Evolutionary conservation across 768 basidiomycete species (phyloP).

Genomic region (Heimioporus sp.): DNA sequence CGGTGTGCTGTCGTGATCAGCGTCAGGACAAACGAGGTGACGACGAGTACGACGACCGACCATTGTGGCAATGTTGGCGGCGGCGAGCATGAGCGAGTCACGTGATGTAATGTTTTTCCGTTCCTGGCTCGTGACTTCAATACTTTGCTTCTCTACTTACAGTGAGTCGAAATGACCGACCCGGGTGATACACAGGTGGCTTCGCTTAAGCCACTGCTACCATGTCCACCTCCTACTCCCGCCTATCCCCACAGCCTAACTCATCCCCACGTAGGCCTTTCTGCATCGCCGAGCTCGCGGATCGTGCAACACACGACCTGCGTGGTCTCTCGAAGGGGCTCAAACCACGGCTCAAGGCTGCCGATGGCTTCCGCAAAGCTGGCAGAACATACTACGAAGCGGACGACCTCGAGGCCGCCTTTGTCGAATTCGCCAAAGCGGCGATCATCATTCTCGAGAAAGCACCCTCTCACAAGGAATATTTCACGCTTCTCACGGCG

Average conservation of each 20-base stretch:
- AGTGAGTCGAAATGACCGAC: too few relatives aligned
- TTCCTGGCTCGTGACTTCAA: too few relatives aligned
- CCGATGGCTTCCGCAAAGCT: constrained; percentile 58
- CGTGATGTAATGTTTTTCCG: too few relatives aligned
- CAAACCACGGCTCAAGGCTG: constrained; percentile 64
- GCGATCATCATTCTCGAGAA: constrained; percentile 78
- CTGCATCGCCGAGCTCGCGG: constrained; percentile 65
- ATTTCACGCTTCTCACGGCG: constrained; percentile 48
- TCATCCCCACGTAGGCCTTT: constrained; percentile 42
- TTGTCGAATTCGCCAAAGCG: constrained; percentile 68
- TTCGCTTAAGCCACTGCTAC: constrained; percentile 2
- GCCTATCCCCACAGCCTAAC: constrained; percentile 13
- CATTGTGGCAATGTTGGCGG: too few relatives aligned
- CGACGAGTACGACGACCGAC: too few relatives aligned
- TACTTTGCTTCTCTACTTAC: too few relatives aligned
- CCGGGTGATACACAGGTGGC: too few relatives aligned
- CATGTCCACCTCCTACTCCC: constrained; percentile 23
- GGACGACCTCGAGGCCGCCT: constrained; percentile 67
- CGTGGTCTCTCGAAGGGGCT: constrained; percentile 59
- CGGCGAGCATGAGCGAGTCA: too few relatives aligned
- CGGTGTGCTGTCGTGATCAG: too few relatives aligned
- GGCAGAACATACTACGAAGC: constrained; percentile 46
- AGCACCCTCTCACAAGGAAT: constrained; percentile 71
- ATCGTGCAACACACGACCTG: constrained; percentile 50
- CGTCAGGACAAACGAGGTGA: too few relatives aligned